Base-by-base conservation (phyloP, 2,329 filamentous ascomycete species). In the Zasmidium cellare region DNA sequence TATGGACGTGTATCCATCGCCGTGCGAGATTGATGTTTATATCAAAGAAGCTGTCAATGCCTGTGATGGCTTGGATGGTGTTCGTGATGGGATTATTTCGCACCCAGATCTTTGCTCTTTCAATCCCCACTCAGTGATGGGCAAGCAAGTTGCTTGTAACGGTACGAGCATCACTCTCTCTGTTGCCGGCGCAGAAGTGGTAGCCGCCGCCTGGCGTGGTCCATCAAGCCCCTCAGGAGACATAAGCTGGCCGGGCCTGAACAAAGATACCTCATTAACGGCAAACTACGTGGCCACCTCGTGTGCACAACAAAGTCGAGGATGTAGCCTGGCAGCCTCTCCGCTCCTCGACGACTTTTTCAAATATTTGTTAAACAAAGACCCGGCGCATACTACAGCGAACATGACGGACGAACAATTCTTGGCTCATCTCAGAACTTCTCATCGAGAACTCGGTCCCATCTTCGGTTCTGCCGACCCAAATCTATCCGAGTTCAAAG, bases 11-110 rank as follows among this genome's bases (percentile, higher is more conserved):
- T 63, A 60, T 48, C 68, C 68, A 5, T 46, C 50, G n/a, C 53
- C 45, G 0, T 76, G 72, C 57, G 71, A 74, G 22, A 51, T 74
- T 9, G 65, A 71, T 18, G 67, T 64, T 9, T 69, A 74, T 46
- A 71, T 64, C 0, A 14, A 12, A 9, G 46, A 12, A 22, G 46
- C 46, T 3, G 20, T 49, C 19, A 20, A 19, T 9, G 18, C 22
- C 9, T 49, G 46, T 20, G 18, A 49, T n/a, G 5, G 6, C 9
- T 14, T 23, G 11, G 46, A 49, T 24, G 46, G 46, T 12, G n/a
- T 49, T 3, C 12, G 14, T 3, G 46, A 49, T 25, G 46, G 46
- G 7, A 49, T 49, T n/a, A n/a, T 49, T 12, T n/a, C 20, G 16
- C n/a, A 9, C 23, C 24, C 46, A 14, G 20, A 2, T 3, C 12